Base-by-base conservation (phyloP, 768 basidiomycete species). In the Lactarius quietus region DNA sequence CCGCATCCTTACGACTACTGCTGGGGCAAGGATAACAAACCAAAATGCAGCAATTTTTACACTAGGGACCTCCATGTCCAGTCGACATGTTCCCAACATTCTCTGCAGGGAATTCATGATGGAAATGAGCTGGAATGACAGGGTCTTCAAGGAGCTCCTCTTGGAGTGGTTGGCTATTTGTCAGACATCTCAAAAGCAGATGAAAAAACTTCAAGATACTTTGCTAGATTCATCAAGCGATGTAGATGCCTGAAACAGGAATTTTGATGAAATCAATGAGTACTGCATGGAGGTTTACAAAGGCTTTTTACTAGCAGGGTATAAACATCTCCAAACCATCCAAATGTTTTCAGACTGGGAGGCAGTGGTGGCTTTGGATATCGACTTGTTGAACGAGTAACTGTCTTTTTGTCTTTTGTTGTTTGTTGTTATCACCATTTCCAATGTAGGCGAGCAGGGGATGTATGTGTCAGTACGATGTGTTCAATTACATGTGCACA, bases 141-240 rank as follows among this genome's bases (percentile, higher is more conserved):
- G 9, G 3, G 20, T n/a, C n/a, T 43, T 43, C 20, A 3, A 10
- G 10, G 43, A 12, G n/a, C n/a, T 45, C 43, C n/a, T 45, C n/a
- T n/a, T 2, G 10, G n/a, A 45, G 8, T 45, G 43, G 43, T 9
- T 45, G 43, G 5, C 12, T 4, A 23, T 45, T 23, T 45, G 20
- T 23, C 4, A 10, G 4, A 6, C 10, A 0, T 23, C 3, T 23
- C n/a, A 10, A 12, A 18, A 6, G 0, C 1, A 18, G 2, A 6
- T 41, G 1, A 6, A 0, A 0, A 14, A 10, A 39, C 15, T 17
- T 39, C 14, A 39, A 4, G 6, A 2, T 3, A 41, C 39, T 4
- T 41, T 39, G 38, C 12, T 6, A 0, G 10, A 0, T 5, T 12
- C 8, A 8, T 8, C 10, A n/a, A 15, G 15, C 17, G n/a, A 45